Base-by-base conservation (phyloP, 495 filamentous ascomycete genomes). In the Recurvomyces mirabilis region DNA sequence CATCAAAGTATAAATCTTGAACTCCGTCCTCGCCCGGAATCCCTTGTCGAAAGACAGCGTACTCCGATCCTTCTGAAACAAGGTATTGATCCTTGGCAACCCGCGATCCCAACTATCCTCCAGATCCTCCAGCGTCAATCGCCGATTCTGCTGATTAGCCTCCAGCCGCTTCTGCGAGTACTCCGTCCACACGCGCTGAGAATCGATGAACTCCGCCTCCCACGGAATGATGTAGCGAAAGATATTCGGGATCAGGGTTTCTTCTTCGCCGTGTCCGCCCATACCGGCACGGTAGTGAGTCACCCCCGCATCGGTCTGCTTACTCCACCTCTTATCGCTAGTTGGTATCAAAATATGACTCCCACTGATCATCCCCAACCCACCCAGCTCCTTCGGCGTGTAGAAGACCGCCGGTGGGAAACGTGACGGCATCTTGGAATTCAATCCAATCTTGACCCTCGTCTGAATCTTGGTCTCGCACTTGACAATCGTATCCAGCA, bases 381-480 rank as follows among this genome's bases (percentile, higher is more conserved):
- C 93, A 65, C 93, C 93, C 38, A 99, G 72, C 59, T 99, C 93
- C 69, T 99, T 99, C 0, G 93, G 93, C 0, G 93, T 99, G 60
- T 99, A 99, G 65, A 99, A 99, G 10, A 99, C 93, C 5, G 93
- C 93, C 7, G 93, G 93, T 17, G 91, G 93, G 70, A 99, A 99
- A 70, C 93, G 84, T 4, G 89, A 95, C 33, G 93, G 93, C 93
- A 99, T 99, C 69, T 99, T 99, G 3, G 91, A 96, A 66, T 99
- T 99, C 53, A 99, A 63, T 4, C 93, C 93, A 50, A 99, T 99
- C 74, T 99, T 99, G 52, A 99, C 93, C 47, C 93, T 77, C 6
- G 93, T 99, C 66, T 99, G 93, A 43, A 99, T 99, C 70, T 99
- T 99, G 11, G 93, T 99, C 66, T 99, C 93, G 57, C 93, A 96